Evolutionary conservation across 441 rosid genomes (phyloP).

Genomic region (Flueggea neowawraea): DNA sequence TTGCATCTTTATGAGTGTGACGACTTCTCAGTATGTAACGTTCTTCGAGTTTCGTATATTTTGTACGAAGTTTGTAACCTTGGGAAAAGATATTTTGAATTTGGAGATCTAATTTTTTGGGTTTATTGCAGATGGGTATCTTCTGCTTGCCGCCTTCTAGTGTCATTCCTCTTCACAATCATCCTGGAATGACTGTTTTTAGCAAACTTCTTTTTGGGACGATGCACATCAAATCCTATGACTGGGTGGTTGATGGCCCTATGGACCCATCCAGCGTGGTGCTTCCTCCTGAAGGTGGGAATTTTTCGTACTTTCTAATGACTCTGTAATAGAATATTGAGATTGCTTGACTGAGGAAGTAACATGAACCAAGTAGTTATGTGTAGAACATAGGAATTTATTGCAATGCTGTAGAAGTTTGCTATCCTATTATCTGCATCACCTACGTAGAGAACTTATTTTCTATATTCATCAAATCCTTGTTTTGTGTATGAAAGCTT

Average conservation of each 20-base stretch:
- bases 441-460: too few species aligned
- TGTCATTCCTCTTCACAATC: constrained; percentile 90
- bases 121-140: constrained; percentile 67
- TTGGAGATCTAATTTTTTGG: constrained; percentile 2
- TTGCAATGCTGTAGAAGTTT: too few species aligned
- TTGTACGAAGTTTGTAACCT: too few species aligned
- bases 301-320: background rate
- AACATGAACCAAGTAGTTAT: too few species aligned
- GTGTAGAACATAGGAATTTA: too few species aligned
- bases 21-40: constrained; percentile 58
- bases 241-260: constrained; percentile 67
- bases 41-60: background rate
- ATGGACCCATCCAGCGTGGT: constrained; percentile 23
- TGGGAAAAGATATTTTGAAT: background rate
- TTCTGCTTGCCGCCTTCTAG: constrained; percentile 92
- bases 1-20: constrained; percentile 51
- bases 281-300: constrained; percentile 30
- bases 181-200: constrained; percentile 97
- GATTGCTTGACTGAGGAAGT: background rate
- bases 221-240: constrained; percentile 92
- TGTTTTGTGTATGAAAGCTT: too few species aligned
- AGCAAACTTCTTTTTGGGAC: constrained; percentile 90
- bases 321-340: background rate
- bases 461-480: too few species aligned
- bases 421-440: too few species aligned